These are phyloP conservation scores for Calonectria crousiana DNA, from an alignment of 2,329 filamentous ascomycete genomes.

Conservation along the genomic window DNA sequence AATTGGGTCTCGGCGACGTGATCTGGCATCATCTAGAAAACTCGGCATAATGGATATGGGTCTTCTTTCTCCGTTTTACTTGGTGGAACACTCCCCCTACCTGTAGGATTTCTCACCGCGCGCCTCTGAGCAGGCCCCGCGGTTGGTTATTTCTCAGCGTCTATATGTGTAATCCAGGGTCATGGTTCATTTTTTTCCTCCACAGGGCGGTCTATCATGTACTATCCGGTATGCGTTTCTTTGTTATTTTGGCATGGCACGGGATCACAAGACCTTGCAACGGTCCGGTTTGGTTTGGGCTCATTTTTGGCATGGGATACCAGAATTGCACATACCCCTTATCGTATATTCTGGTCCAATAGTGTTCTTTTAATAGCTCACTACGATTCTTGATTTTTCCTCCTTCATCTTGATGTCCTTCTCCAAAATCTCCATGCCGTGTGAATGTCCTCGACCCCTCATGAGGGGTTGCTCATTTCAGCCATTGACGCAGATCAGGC, in stretches of 20 bases:
- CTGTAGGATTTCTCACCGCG: neutral
- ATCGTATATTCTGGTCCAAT: conserved; percentile 43
- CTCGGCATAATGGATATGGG: conserved; percentile 20
- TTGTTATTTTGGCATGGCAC: conserved; percentile 22
- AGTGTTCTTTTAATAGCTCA: conserved; percentile 33
- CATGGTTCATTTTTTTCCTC: conserved; percentile 6
- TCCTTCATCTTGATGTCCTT: neutral
- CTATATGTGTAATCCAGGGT: conserved; percentile 17
- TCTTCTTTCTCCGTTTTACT: conserved; percentile 15
- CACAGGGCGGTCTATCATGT: conserved; percentile 8
- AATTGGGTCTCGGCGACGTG: conserved; percentile 30
- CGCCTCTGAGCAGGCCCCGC: neutral
- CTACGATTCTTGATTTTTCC: conserved; percentile 14
- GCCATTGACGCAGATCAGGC: neutral
- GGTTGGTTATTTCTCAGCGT: neutral
- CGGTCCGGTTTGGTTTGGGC: conserved; percentile 22
- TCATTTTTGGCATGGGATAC: conserved; percentile 33
- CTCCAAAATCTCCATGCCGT: neutral
- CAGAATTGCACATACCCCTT: conserved; percentile 46
- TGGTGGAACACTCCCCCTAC: conserved; percentile 27
- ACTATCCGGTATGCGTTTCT: conserved; percentile 7
- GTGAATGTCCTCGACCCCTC: neutral
- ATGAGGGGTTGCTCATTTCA: neutral
- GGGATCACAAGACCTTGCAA: conserved; percentile 22
- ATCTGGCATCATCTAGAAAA: conserved; percentile 34